phyloP scores from a whole-genome alignment of 495 filamentous ascomycete species.

The Aspergillus diversus region DNA sequence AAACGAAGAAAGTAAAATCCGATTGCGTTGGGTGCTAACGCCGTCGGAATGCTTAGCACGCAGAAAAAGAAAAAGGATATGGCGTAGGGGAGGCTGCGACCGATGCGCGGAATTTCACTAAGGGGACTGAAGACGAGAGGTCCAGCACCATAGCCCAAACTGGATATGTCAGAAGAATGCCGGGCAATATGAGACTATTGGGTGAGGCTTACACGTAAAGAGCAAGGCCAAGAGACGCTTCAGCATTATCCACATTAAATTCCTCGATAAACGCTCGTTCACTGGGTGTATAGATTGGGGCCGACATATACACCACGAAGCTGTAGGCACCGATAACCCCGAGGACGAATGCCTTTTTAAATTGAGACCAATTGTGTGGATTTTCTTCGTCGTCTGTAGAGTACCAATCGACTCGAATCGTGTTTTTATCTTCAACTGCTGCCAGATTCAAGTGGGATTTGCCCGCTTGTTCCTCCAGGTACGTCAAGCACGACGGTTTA shows the following conservation, averaged over 20 bases:
- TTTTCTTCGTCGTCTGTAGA: constrained; percentile 42
- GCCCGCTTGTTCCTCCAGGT: not conserved
- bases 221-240: constrained; percentile 52
- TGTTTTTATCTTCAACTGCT: constrained; percentile 2
- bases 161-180: constrained; percentile 7
- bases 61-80: constrained; percentile 51
- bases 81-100: constrained; percentile 51
- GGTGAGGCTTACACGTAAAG: constrained; percentile 49
- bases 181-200: constrained; percentile 22
- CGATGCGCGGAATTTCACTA: constrained; percentile 52
- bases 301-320: constrained; percentile 31
- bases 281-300: constrained; percentile 28
- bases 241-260: constrained; percentile 49
- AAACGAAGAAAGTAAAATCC: constrained; percentile 47
- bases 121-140: constrained; percentile 53
- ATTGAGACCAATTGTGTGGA: constrained; percentile 43
- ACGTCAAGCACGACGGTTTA: not conserved
- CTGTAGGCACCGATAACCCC: constrained; percentile 32
- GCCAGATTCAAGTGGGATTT: not conserved
- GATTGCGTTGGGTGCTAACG: constrained; percentile 27
- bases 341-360: constrained; percentile 44
- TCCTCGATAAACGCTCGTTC: constrained; percentile 32
- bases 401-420: constrained; percentile 40
- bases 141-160: constrained; percentile 45
- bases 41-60: constrained; percentile 48